Evolutionary conservation across 179 eudicot species (phyloP).

Genomic region (Vitellaria paradoxa): DNA sequence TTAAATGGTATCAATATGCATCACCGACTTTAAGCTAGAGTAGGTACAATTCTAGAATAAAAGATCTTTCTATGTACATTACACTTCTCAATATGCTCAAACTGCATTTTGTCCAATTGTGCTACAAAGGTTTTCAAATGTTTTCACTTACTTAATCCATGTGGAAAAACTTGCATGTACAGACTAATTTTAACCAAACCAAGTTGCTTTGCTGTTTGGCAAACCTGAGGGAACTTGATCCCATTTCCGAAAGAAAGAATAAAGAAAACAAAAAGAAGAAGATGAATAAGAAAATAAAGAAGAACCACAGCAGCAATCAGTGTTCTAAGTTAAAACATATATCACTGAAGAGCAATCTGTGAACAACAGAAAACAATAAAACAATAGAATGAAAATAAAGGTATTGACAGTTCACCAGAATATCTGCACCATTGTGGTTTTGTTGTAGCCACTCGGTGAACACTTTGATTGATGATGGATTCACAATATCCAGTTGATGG

Average conservation of each 20-base stretch:
- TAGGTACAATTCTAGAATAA: no score
- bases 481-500: constrained; percentile 84
- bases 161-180: neutral
- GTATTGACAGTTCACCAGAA: constrained; percentile 50
- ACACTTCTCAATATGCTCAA: neutral
- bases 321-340: neutral
- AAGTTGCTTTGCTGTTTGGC: neutral
- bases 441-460: constrained; percentile 67
- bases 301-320: neutral
- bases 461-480: constrained; percentile 50
- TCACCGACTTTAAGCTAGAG: no score
- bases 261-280: neutral
- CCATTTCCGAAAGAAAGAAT: neutral
- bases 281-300: neutral
- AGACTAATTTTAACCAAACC: neutral
- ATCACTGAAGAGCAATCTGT: neutral
- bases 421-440: constrained; percentile 71
- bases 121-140: neutral
- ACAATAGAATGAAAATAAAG: neutral
- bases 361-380: neutral
- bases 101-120: neutral
- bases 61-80: neutral
- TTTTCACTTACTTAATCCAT: neutral
- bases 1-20: neutral
- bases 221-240: neutral